A percentile compares a stretch with the other conserved stretches of the same genome.
Evolutionary conservation across 2,329 filamentous ascomycete genomes (phyloP).

Genomic region (Colletotrichum kahawae): DNA sequence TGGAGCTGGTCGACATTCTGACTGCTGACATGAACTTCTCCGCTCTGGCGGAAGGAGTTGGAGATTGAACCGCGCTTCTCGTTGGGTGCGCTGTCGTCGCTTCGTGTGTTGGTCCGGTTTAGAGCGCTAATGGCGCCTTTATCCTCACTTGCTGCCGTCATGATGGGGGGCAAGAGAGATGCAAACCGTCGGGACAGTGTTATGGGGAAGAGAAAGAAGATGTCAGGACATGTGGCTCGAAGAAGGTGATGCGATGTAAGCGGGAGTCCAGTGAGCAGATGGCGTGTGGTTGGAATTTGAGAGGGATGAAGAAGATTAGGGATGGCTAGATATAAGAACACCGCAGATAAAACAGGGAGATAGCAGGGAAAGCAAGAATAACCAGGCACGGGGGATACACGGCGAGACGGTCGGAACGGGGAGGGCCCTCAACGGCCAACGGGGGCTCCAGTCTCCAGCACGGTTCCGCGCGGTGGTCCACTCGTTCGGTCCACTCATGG

Average conservation of each 20-base stretch:
- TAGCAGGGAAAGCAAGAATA: not conserved
- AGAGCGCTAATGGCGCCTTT: not conserved
- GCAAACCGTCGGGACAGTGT: not conserved
- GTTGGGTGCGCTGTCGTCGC: not conserved
- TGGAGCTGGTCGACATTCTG: constrained; percentile 19
- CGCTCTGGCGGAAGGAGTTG: not conserved
- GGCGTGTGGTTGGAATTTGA: not conserved
- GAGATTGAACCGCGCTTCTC: not conserved
- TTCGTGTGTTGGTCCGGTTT: not conserved
- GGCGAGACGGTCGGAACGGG: constrained; percentile 1
- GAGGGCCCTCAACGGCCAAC: not conserved
- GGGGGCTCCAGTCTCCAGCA: not conserved
- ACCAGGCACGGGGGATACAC: not conserved
- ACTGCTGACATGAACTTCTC: not conserved
- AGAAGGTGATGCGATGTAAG: not conserved
- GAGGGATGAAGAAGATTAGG: not conserved
- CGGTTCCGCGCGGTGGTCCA: not conserved
- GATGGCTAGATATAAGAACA: not conserved
- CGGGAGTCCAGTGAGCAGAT: not conserved
- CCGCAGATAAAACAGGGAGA: not conserved
- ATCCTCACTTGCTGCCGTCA: not conserved
- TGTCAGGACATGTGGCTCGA: not conserved
- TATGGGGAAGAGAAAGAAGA: not conserved
- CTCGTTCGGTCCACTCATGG: not conserved
- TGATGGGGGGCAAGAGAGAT: not conserved